These are phyloP conservation scores for Camelina sativa DNA, from an alignment of 345 rosid genomes.

Conservation along the genomic window DNA sequence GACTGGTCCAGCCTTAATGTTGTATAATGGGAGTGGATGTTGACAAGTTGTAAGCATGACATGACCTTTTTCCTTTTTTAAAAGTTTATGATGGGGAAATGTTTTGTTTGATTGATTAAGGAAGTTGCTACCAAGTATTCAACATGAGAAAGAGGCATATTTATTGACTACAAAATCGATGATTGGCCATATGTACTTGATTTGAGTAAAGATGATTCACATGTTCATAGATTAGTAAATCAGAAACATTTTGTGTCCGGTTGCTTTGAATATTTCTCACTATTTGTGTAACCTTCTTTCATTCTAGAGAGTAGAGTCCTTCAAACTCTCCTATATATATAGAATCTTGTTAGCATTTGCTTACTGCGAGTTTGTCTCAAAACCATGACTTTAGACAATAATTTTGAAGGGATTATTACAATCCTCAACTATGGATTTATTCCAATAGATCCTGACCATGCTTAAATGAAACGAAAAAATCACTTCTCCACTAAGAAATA, in stretches of 20 bases:
- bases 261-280: not conserved
- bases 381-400: not conserved
- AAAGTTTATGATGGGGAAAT: too few species aligned
- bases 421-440: not conserved
- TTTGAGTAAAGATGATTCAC: not conserved
- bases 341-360: not conserved
- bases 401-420: not conserved
- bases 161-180: too few species aligned
- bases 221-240: not conserved
- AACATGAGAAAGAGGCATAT: not conserved
- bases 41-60: too few species aligned
- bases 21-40: too few species aligned
- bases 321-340: too few species aligned
- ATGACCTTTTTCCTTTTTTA: too few species aligned
- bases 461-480: not conserved
- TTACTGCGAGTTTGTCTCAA: not conserved
- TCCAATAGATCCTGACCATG: not conserved
- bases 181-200: too few species aligned
- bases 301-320: too few species aligned
- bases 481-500: not conserved
- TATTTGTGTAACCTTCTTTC: not conserved
- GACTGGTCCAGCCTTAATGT: too few species aligned
- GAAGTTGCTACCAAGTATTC: not conserved
- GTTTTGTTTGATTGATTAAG: too few species aligned
- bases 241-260: not conserved